phyloP scores from a whole-genome alignment of 768 basidiomycete genomes.

The Tremella fuciformis region DNA sequence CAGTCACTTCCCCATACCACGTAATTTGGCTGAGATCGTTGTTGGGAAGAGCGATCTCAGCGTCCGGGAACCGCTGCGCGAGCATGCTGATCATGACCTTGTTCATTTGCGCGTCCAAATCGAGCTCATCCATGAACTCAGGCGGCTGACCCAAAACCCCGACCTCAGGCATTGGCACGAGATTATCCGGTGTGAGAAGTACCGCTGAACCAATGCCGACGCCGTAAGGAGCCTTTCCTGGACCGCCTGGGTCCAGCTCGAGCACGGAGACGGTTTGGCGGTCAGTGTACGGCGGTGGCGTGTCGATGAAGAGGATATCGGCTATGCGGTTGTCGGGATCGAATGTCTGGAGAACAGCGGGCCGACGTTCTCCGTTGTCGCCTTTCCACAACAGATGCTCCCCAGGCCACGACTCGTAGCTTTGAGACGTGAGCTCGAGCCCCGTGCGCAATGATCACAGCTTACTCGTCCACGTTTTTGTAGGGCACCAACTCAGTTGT shows the following conservation, averaged over 20 bases:
- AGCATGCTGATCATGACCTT: slow-evolving; percentile 12
- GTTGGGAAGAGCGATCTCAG: slow-evolving; percentile 9
- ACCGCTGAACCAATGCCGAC: slow-evolving; percentile 81
- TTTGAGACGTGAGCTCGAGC: slow-evolving; percentile 58
- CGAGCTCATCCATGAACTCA: slow-evolving; percentile 62
- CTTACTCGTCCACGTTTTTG: slow-evolving; percentile 83
- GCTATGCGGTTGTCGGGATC: slow-evolving; percentile 35
- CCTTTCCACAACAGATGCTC: slow-evolving; percentile 82
- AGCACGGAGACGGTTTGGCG: slow-evolving; percentile 73
- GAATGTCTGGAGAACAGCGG: slow-evolving; percentile 67
- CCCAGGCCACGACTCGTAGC: slow-evolving; percentile 62
- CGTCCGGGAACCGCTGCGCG: slow-evolving; percentile 11
- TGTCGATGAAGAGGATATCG: slow-evolving; percentile 52
- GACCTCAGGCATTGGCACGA: slow-evolving; percentile 65
- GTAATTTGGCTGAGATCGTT: slow-evolving; percentile 55
- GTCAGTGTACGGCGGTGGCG: slow-evolving; percentile 54
- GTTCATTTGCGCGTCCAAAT: slow-evolving; percentile 48
- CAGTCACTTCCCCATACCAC: slow-evolving; percentile 86
- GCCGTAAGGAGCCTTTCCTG: slow-evolving; percentile 58
- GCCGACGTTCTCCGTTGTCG: slow-evolving; percentile 62
- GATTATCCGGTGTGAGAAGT: slow-evolving; percentile 71
- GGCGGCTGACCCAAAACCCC: slow-evolving; percentile 71
- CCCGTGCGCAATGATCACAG: neutral
- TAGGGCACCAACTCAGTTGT: slow-evolving; percentile 74
- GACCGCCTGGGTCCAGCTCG: slow-evolving; percentile 82